These are phyloP conservation scores for Pseudomonodictys pantanalensis DNA, from an alignment of 495 filamentous ascomycete species.

Conservation along the genomic window DNA sequence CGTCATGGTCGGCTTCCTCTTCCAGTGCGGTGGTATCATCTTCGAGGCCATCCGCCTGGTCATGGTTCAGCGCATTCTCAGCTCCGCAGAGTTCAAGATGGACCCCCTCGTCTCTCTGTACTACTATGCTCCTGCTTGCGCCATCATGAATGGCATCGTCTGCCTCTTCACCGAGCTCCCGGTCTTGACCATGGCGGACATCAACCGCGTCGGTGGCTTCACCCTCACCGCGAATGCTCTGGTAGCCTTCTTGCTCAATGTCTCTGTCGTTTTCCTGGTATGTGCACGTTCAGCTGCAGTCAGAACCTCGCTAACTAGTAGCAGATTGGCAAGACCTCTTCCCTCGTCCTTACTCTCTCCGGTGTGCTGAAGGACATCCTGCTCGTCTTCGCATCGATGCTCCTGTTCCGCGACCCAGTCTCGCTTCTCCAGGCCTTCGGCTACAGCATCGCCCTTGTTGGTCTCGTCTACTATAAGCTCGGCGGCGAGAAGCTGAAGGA, in stretches of 20 bases:
- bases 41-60: slow-evolving; percentile 90
- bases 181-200: slow-evolving; percentile 63
- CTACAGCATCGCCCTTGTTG: slow-evolving; percentile 84
- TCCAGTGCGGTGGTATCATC: slow-evolving; percentile 76
- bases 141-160: slow-evolving; percentile 79
- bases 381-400: slow-evolving; percentile 82
- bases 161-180: slow-evolving; percentile 78
- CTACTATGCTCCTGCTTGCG: slow-evolving; percentile 93
- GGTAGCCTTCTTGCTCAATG: slow-evolving; percentile 83
- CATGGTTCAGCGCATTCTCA: slow-evolving; percentile 86
- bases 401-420: slow-evolving; percentile 84
- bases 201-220: slow-evolving; percentile 71
- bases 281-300: slow-evolving; percentile 36
- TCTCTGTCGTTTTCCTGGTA: slow-evolving; percentile 93
- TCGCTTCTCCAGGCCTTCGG: slow-evolving; percentile 85
- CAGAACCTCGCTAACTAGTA: slow-evolving; percentile 15
- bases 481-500: slow-evolving; percentile 81
- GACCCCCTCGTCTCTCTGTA: slow-evolving; percentile 93
- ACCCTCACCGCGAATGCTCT: slow-evolving; percentile 76
- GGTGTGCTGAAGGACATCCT: slow-evolving; percentile 98
- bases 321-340: slow-evolving; percentile 96
- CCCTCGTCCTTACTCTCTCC: slow-evolving; percentile 92
- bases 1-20: slow-evolving; percentile 79
- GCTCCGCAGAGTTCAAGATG: slow-evolving; percentile 94
- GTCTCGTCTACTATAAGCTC: slow-evolving; percentile 97